phyloP scores from a whole-genome alignment of 75 land plant species.

The Pinus taeda region DNA sequence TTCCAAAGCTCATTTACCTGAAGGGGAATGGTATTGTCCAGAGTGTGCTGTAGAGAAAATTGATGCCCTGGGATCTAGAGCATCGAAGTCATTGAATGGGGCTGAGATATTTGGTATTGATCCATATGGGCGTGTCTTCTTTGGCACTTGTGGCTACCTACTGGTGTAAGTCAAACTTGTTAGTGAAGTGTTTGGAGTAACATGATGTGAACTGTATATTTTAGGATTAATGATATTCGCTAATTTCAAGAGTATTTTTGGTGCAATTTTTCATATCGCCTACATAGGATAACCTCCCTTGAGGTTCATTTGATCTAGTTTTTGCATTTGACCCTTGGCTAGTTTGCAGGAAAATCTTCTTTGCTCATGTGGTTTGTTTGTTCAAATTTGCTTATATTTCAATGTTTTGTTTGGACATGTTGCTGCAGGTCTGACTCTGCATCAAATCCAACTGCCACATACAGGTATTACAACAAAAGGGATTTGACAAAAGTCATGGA shows the following conservation, averaged over 20 bases:
- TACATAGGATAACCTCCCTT: not conserved
- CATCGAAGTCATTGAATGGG: slow-evolving; percentile 49
- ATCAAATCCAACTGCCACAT: slow-evolving; percentile 15
- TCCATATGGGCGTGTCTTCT: slow-evolving; percentile 46
- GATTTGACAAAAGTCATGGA: slow-evolving; percentile 49
- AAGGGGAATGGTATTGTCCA: slow-evolving; percentile 88
- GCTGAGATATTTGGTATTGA: slow-evolving; percentile 73
- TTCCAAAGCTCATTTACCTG: slow-evolving; percentile 47
- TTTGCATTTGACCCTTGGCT: not conserved
- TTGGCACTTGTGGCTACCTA: slow-evolving; percentile 73
- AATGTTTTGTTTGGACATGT: not conserved
- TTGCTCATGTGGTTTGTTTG: no score
- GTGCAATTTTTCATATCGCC: not conserved
- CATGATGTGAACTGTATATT: not conserved
- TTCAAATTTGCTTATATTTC: no score
- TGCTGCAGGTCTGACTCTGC: slow-evolving; percentile 55
- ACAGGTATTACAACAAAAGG: slow-evolving; percentile 56
- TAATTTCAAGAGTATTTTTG: not conserved
- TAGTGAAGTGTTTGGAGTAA: not conserved
- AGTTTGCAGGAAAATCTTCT: not conserved
- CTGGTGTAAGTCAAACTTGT: slow-evolving; percentile 59
- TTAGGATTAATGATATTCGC: not conserved
- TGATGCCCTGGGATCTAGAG: slow-evolving; percentile 17
- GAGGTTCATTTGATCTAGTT: not conserved
- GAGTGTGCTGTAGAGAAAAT: slow-evolving; percentile 59